These are phyloP conservation scores for Prunella vulgaris DNA, from an alignment of 257 asterid species.

Conservation along the genomic window DNA sequence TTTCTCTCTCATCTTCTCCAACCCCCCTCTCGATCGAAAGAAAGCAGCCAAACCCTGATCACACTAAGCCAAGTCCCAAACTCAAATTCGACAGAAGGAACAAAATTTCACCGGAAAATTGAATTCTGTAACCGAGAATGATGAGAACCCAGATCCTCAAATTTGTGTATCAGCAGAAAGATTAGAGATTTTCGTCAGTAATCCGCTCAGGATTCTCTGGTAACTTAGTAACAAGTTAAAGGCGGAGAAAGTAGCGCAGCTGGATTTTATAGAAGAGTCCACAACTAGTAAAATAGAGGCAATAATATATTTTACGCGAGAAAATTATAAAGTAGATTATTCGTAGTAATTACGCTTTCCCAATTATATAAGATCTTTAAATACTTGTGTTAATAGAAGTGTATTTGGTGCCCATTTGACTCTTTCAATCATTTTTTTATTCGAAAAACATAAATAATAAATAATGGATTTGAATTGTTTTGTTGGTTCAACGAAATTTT, in stretches of 20 bases:
- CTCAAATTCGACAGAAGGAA: not conserved
- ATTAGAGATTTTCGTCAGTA: not conserved
- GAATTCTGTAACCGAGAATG: not conserved
- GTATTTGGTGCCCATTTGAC: too few species aligned
- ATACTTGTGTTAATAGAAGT: too few species aligned
- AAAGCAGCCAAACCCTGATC: conserved; percentile 17
- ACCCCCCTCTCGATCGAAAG: conserved; percentile 15
- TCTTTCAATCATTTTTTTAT: too few species aligned
- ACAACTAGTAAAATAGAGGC: conserved; percentile 7
- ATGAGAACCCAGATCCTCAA: conserved; percentile 22
- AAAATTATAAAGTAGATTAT: not conserved
- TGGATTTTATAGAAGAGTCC: conserved; percentile 18
- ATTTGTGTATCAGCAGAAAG: conserved; percentile 22
- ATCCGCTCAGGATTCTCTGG: conserved; percentile 9
- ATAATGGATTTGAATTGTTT: too few species aligned
- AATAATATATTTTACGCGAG: not conserved
- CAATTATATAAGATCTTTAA: not conserved
- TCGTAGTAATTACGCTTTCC: not conserved
- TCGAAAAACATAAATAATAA: too few species aligned
- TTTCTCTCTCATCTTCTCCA: conserved; percentile 44
- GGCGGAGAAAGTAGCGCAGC: not conserved
- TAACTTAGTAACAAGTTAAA: not conserved
- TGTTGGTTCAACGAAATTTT: too few species aligned
- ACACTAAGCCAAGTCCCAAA: conserved; percentile 12
- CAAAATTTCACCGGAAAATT: conserved; percentile 13